A percentile compares a stretch with the other conserved stretches of the same genome.
phyloP scores from a whole-genome alignment of 2,329 filamentous ascomycete species.

The Nigrospora osmanthi region DNA sequence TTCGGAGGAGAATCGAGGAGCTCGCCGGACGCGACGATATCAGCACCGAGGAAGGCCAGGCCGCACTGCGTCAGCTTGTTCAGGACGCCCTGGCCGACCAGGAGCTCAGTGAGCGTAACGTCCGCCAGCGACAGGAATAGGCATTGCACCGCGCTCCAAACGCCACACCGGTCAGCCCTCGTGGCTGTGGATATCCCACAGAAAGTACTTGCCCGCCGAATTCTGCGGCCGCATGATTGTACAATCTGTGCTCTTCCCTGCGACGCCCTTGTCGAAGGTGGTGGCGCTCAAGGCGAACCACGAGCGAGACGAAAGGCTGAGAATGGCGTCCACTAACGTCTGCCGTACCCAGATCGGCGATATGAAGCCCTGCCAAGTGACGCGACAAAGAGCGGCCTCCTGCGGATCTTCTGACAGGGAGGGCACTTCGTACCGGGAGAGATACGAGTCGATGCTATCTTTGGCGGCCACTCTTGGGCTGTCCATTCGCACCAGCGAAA shows the following conservation, averaged over 20 bases:
- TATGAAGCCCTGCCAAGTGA: slow-evolving; percentile 55
- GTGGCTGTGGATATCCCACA: slow-evolving; percentile 49
- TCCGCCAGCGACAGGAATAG: slow-evolving; percentile 55
- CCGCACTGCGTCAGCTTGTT: slow-evolving; percentile 68
- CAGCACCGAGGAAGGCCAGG: slow-evolving; percentile 70
- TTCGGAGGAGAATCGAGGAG: slow-evolving; percentile 81
- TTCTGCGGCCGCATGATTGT: slow-evolving; percentile 45
- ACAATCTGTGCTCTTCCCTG: slow-evolving; percentile 38
- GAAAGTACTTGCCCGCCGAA: slow-evolving; percentile 43
- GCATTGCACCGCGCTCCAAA: not conserved
- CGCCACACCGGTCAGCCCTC: slow-evolving; percentile 22
- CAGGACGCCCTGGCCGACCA: slow-evolving; percentile 70
- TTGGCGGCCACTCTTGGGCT: slow-evolving; percentile 52
- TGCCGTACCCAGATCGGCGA: slow-evolving; percentile 42
- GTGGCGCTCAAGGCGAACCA: slow-evolving; percentile 51
- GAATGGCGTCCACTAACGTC: slow-evolving; percentile 37
- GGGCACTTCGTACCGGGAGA: slow-evolving; percentile 60
- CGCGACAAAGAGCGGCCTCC: slow-evolving; percentile 33
- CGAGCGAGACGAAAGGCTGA: slow-evolving; percentile 29
- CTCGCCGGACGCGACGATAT: slow-evolving; percentile 80
- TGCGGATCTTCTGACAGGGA: slow-evolving; percentile 16
- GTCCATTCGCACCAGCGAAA: slow-evolving; percentile 57
- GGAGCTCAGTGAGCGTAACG: slow-evolving; percentile 53
- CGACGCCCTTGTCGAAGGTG: slow-evolving; percentile 37
- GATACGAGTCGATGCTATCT: slow-evolving; percentile 59